Evolutionary conservation across 768 basidiomycete species (phyloP).

Genomic region (Boletus subparvulus): DNA sequence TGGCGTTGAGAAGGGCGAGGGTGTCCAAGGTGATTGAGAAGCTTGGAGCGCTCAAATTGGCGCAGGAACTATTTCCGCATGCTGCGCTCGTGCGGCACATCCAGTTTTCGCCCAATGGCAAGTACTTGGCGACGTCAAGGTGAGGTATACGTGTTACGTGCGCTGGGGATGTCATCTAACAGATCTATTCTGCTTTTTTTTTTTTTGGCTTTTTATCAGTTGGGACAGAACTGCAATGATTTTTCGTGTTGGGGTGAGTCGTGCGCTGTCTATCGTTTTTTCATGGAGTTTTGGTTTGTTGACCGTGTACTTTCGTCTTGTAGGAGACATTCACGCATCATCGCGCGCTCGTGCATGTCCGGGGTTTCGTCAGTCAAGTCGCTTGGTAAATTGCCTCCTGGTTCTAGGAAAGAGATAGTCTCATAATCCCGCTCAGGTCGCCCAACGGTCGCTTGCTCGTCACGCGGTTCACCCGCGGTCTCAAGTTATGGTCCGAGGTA

Average conservation of each 20-base stretch:
- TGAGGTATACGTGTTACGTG: constrained; percentile 14
- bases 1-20: constrained; percentile 37
- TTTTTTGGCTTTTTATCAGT: constrained; percentile 23
- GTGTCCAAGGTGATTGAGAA: constrained; percentile 40
- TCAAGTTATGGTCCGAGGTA: constrained; percentile 56
- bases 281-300: neutral
- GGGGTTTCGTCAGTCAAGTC: constrained; percentile 54
- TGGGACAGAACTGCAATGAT: constrained; percentile 52
- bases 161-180: neutral
- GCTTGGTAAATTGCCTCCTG: constrained; percentile 38
- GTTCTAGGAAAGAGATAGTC: neutral
- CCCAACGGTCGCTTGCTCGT: constrained; percentile 46
- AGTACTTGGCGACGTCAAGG: constrained; percentile 55
- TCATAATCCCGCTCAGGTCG: constrained; percentile 35
- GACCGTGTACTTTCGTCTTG: neutral
- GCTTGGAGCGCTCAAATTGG: constrained; percentile 37
- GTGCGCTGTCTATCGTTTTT: neutral
- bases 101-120: constrained; percentile 57
- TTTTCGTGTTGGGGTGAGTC: constrained; percentile 44
- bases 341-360: constrained; percentile 48
- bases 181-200: too few relatives aligned
- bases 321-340: constrained; percentile 44
- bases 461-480: constrained; percentile 46
- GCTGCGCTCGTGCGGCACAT: constrained; percentile 52
- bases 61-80: constrained; percentile 43